phyloP scores from a whole-genome alignment of 176 grass and related monocot genomes.

The Saccharum spontaneum region DNA sequence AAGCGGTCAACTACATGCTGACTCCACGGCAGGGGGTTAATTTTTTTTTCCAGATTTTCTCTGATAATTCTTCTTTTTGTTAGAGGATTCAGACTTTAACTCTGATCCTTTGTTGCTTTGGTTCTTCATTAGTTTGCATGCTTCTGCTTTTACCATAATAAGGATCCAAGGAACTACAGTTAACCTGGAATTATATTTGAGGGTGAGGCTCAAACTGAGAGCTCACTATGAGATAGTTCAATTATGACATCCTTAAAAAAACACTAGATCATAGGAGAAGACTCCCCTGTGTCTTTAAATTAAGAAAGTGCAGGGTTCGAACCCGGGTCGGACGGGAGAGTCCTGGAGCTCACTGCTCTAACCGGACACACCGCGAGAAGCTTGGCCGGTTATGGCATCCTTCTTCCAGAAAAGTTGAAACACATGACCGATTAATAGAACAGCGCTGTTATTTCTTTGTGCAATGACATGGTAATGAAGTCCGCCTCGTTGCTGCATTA shows the following conservation, averaged over 20 bases:
- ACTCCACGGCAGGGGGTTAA: background rate
- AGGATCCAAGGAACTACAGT: slow-evolving; percentile 5
- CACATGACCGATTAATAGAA: slow-evolving; percentile 15
- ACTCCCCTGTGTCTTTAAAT: too few species aligned
- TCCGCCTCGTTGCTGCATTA: background rate
- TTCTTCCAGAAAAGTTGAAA: slow-evolving; percentile 19
- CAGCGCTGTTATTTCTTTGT: background rate
- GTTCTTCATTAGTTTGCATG: slow-evolving; percentile 15
- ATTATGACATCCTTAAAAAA: background rate
- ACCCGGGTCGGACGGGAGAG: too few species aligned
- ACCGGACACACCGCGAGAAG: too few species aligned
- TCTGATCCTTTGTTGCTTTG: slow-evolving; percentile 1
- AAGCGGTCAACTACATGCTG: background rate
- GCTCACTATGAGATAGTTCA: slow-evolving; percentile 17
- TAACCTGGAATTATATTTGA: slow-evolving; percentile 8
- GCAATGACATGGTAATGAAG: slow-evolving; percentile 10
- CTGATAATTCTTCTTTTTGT: background rate
- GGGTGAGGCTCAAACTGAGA: slow-evolving; percentile 6
- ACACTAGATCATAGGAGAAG: too few species aligned
- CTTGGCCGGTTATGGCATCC: background rate
- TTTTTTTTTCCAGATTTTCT: background rate
- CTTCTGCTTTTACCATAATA: slow-evolving; percentile 13
- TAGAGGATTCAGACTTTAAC: slow-evolving; percentile 2
- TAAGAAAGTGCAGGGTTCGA: too few species aligned
- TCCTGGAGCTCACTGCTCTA: too few species aligned